Evolutionary conservation across 768 basidiomycete genomes (phyloP), one percentile per base, ranked within the genome.

Genomic region (Naganishia antarctica): DNA sequence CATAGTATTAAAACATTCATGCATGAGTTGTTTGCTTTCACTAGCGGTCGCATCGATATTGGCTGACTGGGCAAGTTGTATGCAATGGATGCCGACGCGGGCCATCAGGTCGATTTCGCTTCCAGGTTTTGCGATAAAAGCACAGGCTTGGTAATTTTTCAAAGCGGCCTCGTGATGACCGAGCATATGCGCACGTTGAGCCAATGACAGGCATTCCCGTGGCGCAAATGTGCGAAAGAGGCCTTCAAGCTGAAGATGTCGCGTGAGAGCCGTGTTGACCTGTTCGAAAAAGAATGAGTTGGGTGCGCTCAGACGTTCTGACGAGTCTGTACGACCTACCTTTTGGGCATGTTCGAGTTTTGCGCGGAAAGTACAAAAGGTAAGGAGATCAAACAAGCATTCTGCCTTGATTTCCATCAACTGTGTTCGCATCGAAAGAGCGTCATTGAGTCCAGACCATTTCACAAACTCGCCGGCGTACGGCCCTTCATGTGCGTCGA

Each of bases 101-200:
- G 63, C 63, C n/a, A 64, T 21, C 12, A 64, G 44, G n/a, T 64
- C 21, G 46, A 64, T 64, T 28, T 64, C 63, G 47, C 53, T 58
- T 8, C 63, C 63, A 5, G 63, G 44, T 32, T 64, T 64, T n/a
- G 50, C 45, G 43, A 64, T 64, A 45, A 51, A 64, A 46, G 29
- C 41, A 64, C 63, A 64, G 9, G 63, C 63, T 59, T 49, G 23
- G 29, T 64, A 64, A 26, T 44, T 37, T 8, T 41, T 40, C 21
- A 34, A 34, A 7, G 63, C 63, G 3, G 32, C 21, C 28, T 64
- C 25, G 23, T 34, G 23, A 23, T 48, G 51, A 41, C 63, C 63
- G 23, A 64, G 63, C 53, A 64, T 64, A 40, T 64, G 63, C 2
- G 50, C 50, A 21, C 46, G 28, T 44, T 64, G 63, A 26, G 53